Evolutionary conservation across 2,329 filamentous ascomycete genomes (phyloP).

Genomic region (Moelleriella libera): DNA sequence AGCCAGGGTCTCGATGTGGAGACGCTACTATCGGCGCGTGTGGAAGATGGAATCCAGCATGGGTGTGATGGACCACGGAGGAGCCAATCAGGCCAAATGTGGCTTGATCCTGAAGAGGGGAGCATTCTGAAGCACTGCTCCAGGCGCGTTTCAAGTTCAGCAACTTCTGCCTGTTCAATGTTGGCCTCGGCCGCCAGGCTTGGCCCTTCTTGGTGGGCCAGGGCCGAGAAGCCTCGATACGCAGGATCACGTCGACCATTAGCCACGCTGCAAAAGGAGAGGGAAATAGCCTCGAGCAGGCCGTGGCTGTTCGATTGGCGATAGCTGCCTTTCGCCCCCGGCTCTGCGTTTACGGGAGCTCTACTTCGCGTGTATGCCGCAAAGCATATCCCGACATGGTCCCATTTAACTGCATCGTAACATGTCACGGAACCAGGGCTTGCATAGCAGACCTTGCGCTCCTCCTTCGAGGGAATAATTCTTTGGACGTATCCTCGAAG

Average conservation of each 20-base stretch:
- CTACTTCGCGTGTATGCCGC: no score
- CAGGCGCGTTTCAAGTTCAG: slow-evolving; percentile 35
- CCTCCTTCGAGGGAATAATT: not conserved
- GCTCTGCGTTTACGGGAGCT: no score
- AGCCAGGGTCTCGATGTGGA: not conserved
- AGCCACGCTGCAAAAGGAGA: not conserved
- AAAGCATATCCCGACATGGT: not conserved
- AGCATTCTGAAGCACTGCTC: slow-evolving; percentile 33
- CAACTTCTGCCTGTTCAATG: slow-evolving; percentile 8
- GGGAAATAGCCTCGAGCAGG: not conserved
- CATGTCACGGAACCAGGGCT: not conserved
- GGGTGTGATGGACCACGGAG: slow-evolving; percentile 8
- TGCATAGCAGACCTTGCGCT: not conserved
- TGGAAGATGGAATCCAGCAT: slow-evolving; percentile 6
- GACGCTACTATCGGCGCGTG: not conserved
- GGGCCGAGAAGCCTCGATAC: not conserved
- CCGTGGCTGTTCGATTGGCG: not conserved
- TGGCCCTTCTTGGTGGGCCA: not conserved
- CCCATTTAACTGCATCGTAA: not conserved
- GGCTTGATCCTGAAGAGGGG: slow-evolving; percentile 21
- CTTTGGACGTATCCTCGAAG: not conserved
- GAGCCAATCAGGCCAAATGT: slow-evolving; percentile 11
- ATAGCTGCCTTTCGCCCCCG: not conserved
- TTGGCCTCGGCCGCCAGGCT: not conserved
- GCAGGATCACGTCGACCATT: not conserved